Conservation (phyloP, 371 early-diverging fungal genomes). For the Homolaphlyctis polyrhiza region DNA sequence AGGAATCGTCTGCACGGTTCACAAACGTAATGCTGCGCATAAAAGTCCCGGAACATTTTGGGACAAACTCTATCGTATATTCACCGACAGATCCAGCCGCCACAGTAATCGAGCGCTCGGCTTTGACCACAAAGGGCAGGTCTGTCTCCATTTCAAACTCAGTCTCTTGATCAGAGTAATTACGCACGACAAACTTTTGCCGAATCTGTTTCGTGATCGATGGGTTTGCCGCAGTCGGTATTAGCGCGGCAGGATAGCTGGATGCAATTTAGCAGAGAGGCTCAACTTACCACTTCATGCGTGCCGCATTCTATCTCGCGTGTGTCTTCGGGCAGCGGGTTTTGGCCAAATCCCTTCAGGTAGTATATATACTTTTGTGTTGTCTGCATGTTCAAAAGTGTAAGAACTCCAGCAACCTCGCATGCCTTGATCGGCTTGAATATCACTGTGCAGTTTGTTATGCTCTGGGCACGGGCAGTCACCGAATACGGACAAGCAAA, state of each 20-base stretch:
- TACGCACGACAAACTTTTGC: slow-evolving; percentile 23
- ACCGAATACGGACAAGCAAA: slow-evolving; percentile 25
- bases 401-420: slow-evolving; percentile 21
- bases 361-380: slow-evolving; percentile 36
- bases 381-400: slow-evolving; percentile 31
- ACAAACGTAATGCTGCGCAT: slow-evolving; percentile 27
- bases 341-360: slow-evolving; percentile 28
- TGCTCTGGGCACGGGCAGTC: slow-evolving; percentile 21
- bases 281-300: slow-evolving; percentile 18
- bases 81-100: slow-evolving; percentile 14
- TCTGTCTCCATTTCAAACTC: slow-evolving; percentile 39
- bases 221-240: no score
- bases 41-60: slow-evolving; percentile 17
- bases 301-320: slow-evolving; percentile 27
- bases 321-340: slow-evolving; percentile 35
- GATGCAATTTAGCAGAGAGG: no score
- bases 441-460: slow-evolving; percentile 24
- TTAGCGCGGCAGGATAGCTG: no score
- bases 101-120: slow-evolving; percentile 12
- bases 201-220: not conserved
- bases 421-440: slow-evolving; percentile 30
- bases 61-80: slow-evolving; percentile 16
- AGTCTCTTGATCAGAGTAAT: slow-evolving; percentile 26
- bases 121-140: slow-evolving; percentile 13
- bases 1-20: slow-evolving; percentile 27